A percentile compares a stretch with the other conserved stretches of the same genome.
phyloP scores from a whole-genome alignment of 176 grass and related monocot species.

The Eragrostis nindensis region DNA sequence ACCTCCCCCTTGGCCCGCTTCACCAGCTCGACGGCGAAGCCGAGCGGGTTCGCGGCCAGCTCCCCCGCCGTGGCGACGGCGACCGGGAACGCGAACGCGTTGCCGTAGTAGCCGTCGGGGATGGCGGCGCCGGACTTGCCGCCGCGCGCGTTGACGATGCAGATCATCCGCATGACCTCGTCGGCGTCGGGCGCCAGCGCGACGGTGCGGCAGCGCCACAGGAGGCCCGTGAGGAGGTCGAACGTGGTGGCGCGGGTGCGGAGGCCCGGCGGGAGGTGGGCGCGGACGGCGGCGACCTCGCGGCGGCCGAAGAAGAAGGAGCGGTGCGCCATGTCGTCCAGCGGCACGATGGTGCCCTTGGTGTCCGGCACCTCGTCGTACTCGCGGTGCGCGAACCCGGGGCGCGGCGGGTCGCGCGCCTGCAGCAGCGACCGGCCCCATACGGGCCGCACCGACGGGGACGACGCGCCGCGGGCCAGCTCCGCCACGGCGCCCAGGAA shows the following conservation, averaged over 20 bases:
- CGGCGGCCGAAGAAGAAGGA: background rate
- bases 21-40: background rate
- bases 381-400: background rate
- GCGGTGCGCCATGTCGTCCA: constrained; percentile 1
- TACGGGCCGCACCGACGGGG: background rate
- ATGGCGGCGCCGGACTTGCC: constrained; percentile 43
- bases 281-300: background rate
- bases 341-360: background rate
- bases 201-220: constrained; percentile 76
- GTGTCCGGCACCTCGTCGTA: background rate
- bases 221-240: constrained; percentile 75
- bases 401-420: background rate
- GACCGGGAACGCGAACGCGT: constrained; percentile 86
- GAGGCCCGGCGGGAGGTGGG: constrained; percentile 44
- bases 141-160: constrained; percentile 75
- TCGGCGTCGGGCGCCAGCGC: constrained; percentile 64
- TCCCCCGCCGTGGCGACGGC: background rate
- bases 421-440: background rate
- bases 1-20: background rate
- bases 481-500: background rate
- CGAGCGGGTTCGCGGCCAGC: background rate
- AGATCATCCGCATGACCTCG: constrained; percentile 88
- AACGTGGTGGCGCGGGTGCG: constrained; percentile 62
- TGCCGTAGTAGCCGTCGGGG: constrained; percentile 81
- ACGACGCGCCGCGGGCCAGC: background rate